Evolutionary conservation across 352 stramenopile genomes (phyloP).

Genomic region (Pythium phragmitis): DNA sequence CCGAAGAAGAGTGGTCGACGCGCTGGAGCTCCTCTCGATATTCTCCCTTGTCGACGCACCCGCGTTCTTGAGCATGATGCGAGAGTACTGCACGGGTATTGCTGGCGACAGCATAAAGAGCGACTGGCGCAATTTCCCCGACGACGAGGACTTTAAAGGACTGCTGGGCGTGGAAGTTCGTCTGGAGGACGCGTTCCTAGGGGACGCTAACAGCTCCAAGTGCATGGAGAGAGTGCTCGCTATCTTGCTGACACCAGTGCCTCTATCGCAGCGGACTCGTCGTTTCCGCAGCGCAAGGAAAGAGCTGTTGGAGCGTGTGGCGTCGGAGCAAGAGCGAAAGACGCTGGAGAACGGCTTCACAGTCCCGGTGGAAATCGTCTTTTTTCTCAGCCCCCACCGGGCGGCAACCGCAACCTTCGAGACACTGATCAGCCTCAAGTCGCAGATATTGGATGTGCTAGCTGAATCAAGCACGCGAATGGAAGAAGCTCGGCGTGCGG

Average conservation of each 20-base stretch:
- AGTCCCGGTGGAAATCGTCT: background rate
- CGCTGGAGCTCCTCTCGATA: conserved; percentile 11
- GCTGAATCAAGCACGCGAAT: background rate
- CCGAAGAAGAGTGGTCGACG: conserved; percentile 4
- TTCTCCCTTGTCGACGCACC: conserved; percentile 3
- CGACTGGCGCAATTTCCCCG: conserved; percentile 7
- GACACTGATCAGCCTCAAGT: background rate
- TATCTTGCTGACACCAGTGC: conserved; percentile 1
- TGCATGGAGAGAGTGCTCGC: conserved; percentile 3
- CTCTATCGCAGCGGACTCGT: conserved; percentile 3
- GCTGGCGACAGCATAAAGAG: background rate
- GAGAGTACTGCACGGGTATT: background rate
- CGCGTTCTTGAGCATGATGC: conserved; percentile 10
- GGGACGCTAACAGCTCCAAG: background rate
- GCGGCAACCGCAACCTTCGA: background rate
- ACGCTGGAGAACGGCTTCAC: background rate
- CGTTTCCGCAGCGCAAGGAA: conserved; percentile 6
- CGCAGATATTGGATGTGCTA: background rate
- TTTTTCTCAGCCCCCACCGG: background rate
- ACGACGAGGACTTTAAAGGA: conserved; percentile 5
- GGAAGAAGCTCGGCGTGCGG: conserved; percentile 8
- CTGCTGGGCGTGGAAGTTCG: conserved; percentile 6
- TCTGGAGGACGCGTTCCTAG: background rate
- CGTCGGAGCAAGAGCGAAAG: background rate
- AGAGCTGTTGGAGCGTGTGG: background rate